A percentile compares a stretch with the other conserved stretches of the same genome.
Evolutionary conservation across 768 basidiomycete species (phyloP).

Genomic region (Xerocomus spinulosus): DNA sequence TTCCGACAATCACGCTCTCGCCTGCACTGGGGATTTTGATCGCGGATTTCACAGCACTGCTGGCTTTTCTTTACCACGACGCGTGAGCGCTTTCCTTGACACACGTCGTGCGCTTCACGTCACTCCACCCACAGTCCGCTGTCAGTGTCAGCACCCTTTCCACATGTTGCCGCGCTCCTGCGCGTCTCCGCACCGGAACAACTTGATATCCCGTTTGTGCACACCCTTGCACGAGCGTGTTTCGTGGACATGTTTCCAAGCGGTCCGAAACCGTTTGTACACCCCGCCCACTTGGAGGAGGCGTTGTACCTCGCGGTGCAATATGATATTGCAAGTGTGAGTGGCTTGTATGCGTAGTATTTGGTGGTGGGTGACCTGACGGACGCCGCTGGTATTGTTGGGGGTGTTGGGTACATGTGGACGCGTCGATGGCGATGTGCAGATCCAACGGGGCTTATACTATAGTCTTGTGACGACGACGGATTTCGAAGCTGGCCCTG

Average conservation of each 20-base stretch:
- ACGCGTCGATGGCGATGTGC: background rate
- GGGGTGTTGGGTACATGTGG: too few relatives aligned
- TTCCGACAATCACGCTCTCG: slow-evolving; percentile 32
- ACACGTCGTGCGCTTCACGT: background rate
- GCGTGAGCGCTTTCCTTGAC: slow-evolving; percentile 41
- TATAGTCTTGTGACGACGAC: slow-evolving; percentile 60
- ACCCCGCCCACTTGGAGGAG: slow-evolving; percentile 45
- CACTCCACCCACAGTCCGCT: slow-evolving; percentile 40
- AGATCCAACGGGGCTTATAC: slow-evolving; percentile 60
- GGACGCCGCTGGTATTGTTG: too few relatives aligned
- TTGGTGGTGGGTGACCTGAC: background rate
- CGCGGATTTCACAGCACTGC: slow-evolving; percentile 50
- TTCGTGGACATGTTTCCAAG: slow-evolving; percentile 47
- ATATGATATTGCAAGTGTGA: slow-evolving; percentile 46
- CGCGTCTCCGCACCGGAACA: slow-evolving; percentile 53
- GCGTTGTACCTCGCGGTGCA: slow-evolving; percentile 49
- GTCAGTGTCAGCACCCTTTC: slow-evolving; percentile 39
- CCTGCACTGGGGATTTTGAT: slow-evolving; percentile 34
- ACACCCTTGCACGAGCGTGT: slow-evolving; percentile 39
- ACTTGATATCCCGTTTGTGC: slow-evolving; percentile 53
- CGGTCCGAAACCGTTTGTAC: slow-evolving; percentile 40
- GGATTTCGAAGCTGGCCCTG: slow-evolving; percentile 49
- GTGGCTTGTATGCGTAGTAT: slow-evolving; percentile 15
- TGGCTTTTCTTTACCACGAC: slow-evolving; percentile 68
- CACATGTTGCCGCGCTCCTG: slow-evolving; percentile 49